These are phyloP conservation scores for Thalia dealbata DNA, from an alignment of 176 grass and related monocot genomes.

Conservation along the genomic window DNA sequence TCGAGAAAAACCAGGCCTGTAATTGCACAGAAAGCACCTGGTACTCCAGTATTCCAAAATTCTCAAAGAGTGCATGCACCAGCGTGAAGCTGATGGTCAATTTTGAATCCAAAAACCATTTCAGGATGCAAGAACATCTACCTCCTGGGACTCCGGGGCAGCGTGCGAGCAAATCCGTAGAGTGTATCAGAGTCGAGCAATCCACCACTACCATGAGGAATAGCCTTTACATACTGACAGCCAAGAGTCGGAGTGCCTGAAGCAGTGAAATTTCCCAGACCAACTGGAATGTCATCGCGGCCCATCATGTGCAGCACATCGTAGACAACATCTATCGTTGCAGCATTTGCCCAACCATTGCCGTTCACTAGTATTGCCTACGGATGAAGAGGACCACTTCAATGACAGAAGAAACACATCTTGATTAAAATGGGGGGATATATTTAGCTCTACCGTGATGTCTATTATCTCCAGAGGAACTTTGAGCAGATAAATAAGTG, in stretches of 20 bases:
- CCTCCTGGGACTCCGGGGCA: constrained; percentile 90
- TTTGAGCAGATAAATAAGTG: constrained; percentile 85
- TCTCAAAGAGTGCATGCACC: no score
- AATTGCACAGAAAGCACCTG: no score
- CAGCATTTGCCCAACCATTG: constrained; percentile 75
- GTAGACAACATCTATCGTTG: constrained; percentile 70
- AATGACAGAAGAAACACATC: constrained; percentile 9
- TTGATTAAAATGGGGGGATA: background rate
- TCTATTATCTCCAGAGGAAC: constrained; percentile 55
- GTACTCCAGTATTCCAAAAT: no score
- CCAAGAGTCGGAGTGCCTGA: constrained; percentile 44
- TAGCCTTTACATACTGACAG: constrained; percentile 54
- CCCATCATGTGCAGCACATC: constrained; percentile 93
- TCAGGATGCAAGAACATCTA: constrained; percentile 22
- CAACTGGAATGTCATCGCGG: constrained; percentile 79
- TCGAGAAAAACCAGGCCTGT: no score
- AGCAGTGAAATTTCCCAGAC: constrained; percentile 59
- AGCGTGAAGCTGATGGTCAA: background rate
- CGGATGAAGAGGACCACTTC: background rate
- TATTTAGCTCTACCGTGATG: constrained; percentile 48
- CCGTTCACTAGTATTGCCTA: constrained; percentile 67
- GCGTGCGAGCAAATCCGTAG: constrained; percentile 49
- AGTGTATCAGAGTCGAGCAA: constrained; percentile 79
- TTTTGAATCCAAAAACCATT: background rate
- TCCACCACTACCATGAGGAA: constrained; percentile 68